Percentiles rank a stretch among this genome's conserved stretches.
phyloP scores from a whole-genome alignment of 2,329 filamentous ascomycete genomes.

The Zymoseptoria crescenta region DNA sequence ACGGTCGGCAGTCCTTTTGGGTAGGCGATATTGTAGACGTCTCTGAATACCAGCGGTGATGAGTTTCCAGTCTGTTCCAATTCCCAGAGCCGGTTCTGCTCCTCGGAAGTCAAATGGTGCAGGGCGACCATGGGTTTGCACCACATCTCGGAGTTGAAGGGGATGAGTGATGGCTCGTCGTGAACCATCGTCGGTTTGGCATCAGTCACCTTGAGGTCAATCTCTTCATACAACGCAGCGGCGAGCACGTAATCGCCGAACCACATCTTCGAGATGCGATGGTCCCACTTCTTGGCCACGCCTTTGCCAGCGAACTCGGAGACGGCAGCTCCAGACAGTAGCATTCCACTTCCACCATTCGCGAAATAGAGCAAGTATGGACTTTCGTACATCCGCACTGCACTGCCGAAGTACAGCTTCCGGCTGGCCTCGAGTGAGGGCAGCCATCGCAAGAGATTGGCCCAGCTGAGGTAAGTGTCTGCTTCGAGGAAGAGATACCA shows the following conservation, averaged over 20 bases:
- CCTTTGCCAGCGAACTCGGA: slow-evolving; percentile 8
- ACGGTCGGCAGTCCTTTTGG: slow-evolving; percentile 1
- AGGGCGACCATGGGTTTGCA: slow-evolving; percentile 22
- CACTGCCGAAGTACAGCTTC: slow-evolving; percentile 44
- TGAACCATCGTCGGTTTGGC: slow-evolving; percentile 17
- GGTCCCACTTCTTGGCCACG: slow-evolving; percentile 19
- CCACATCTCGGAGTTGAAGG: slow-evolving; percentile 18
- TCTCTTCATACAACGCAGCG: slow-evolving; percentile 19
- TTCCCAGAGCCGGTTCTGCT: slow-evolving; percentile 15
- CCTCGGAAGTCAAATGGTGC: slow-evolving; percentile 15
- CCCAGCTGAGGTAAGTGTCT: slow-evolving; percentile 41
- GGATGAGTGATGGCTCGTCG: slow-evolving; percentile 14
- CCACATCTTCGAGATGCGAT: slow-evolving; percentile 14
- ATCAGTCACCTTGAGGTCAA: slow-evolving; percentile 16
- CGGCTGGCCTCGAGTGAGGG: slow-evolving; percentile 37
- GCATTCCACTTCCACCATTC: slow-evolving; percentile 20
- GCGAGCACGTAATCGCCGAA: slow-evolving; percentile 21
- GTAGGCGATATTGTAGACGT: slow-evolving; percentile 11
- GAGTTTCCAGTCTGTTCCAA: slow-evolving; percentile 8
- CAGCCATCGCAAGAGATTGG: slow-evolving; percentile 39
- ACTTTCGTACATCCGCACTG: slow-evolving; percentile 36
- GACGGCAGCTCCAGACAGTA: slow-evolving; percentile 20
- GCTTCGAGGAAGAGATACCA: slow-evolving; percentile 50
- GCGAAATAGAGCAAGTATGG: slow-evolving; percentile 13
- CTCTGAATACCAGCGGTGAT: slow-evolving; percentile 4